Conservation (phyloP, 192 early-diverging fungal genomes). For the Coemansia sp. region DNA sequence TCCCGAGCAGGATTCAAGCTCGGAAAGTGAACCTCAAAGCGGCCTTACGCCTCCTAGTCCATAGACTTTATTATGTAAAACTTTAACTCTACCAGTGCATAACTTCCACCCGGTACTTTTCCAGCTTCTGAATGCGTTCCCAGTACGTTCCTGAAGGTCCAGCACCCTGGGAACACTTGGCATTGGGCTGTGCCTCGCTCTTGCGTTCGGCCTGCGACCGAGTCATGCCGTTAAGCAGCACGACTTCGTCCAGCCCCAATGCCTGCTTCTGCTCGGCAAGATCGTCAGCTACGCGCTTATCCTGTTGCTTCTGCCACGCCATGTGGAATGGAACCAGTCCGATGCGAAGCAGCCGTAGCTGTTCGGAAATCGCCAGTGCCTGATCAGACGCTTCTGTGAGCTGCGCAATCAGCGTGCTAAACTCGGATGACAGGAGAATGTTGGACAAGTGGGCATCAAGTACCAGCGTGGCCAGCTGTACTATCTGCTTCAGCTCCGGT, state of each 20-base stretch:
- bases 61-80: conserved; percentile 5
- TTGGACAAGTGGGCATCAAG: conserved; percentile 46
- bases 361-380: conserved; percentile 48
- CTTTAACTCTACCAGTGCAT: conserved; percentile 42
- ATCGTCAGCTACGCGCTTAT: conserved; percentile 32
- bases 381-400: conserved; percentile 31
- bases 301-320: conserved; percentile 41
- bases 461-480: conserved; percentile 37
- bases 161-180: conserved; percentile 41
- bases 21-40: conserved; percentile 34
- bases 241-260: conserved; percentile 51
- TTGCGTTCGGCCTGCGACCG: conserved; percentile 44
- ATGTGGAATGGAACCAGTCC: conserved; percentile 46
- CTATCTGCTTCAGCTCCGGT: conserved; percentile 29
- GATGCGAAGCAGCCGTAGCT: conserved; percentile 40
- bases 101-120: conserved; percentile 51
- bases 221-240: conserved; percentile 46
- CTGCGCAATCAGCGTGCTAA: conserved; percentile 32
- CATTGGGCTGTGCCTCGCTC: conserved; percentile 27
- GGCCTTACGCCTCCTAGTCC: conserved; percentile 5
- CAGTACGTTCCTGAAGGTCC: conserved; percentile 45
- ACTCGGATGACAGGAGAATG: conserved; percentile 37
- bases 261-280: conserved; percentile 41
- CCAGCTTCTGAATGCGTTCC: conserved; percentile 52
- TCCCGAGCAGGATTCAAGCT: conserved; percentile 34